A percentile compares a stretch with the other conserved stretches of the same genome.
phyloP scores from a whole-genome alignment of 805 yeast species.

The Schwanniomyces occidentalis region DNA sequence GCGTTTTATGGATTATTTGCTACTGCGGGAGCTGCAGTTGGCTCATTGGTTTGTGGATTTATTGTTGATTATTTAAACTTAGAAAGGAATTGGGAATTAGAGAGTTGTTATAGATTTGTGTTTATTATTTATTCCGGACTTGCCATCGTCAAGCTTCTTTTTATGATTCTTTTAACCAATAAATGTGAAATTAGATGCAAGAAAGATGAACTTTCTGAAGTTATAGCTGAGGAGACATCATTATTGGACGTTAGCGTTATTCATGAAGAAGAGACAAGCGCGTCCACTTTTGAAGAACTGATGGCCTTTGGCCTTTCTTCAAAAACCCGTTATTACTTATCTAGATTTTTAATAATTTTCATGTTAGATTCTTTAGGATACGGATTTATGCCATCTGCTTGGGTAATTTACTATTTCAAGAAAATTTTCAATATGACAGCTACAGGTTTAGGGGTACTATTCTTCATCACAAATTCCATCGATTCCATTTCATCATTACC shows the following conservation, averaged over 20 bases:
- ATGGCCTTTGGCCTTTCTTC: constrained; percentile 47
- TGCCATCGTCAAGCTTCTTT: constrained; percentile 51
- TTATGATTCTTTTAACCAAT: constrained; percentile 51
- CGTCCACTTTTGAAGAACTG: constrained; percentile 14
- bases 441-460: constrained; percentile 62
- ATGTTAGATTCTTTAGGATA: constrained; percentile 86
- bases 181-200: constrained; percentile 49
- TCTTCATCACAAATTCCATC: constrained; percentile 61
- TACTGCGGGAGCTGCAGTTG: constrained; percentile 72
- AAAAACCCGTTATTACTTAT: constrained; percentile 32
- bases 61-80: constrained; percentile 48
- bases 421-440: constrained; percentile 55
- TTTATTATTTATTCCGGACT: constrained; percentile 57
- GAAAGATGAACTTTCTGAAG: constrained; percentile 16
- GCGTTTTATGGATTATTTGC: constrained; percentile 73
- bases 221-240: constrained; percentile 6
- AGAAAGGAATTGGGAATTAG: constrained; percentile 29
- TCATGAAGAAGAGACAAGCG: constrained; percentile 6
- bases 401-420: constrained; percentile 83
- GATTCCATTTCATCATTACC: constrained; percentile 74
- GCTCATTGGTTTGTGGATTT: constrained; percentile 64
- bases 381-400: constrained; percentile 86
- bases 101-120: constrained; percentile 52
- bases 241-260: constrained; percentile 8
- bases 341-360: constrained; percentile 58